Percentiles rank a stretch among this genome's conserved stretches.
Conservation (phyloP, 768 basidiomycete species). For the Lactarius hengduanensis region DNA sequence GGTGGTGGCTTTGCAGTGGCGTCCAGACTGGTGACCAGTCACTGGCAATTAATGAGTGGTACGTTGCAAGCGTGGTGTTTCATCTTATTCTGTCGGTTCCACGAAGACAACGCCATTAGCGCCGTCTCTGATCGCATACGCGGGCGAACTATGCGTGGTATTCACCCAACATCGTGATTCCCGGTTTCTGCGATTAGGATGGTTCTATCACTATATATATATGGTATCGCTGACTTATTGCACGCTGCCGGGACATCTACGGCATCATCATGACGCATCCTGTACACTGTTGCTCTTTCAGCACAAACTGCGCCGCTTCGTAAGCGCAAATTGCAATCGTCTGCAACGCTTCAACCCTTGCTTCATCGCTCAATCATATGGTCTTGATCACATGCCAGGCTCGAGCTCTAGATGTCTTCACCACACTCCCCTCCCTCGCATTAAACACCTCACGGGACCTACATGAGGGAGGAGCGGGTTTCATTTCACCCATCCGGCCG, state of each 20-base stretch:
- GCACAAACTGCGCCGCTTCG: slow-evolving; percentile 1
- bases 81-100: background rate
- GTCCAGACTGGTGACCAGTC: slow-evolving; percentile 14
- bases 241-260: background rate
- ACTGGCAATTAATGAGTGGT: background rate
- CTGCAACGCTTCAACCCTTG: background rate
- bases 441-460: slow-evolving; percentile 23
- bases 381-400: slow-evolving; percentile 22
- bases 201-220: background rate
- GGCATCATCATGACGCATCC: slow-evolving; percentile 2
- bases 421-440: slow-evolving; percentile 9
- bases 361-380: slow-evolving; percentile 21
- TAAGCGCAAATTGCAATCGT: slow-evolving; percentile 4
- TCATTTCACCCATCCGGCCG: slow-evolving; percentile 22
- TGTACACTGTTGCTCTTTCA: background rate
- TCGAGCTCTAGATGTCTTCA: slow-evolving; percentile 16
- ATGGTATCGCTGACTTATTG: slow-evolving; percentile 14
- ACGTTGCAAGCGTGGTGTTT: slow-evolving; percentile 7
- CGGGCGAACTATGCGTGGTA: background rate
- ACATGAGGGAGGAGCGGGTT: slow-evolving; percentile 19
- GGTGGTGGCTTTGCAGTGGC: slow-evolving; percentile 5
- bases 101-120: background rate
- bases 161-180: slow-evolving; percentile 1
- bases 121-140: background rate
- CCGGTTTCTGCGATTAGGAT: background rate